These are phyloP conservation scores for Chaetomiaceae sp. DNA, from an alignment of 2,329 filamentous ascomycete genomes.

Conservation along the genomic window DNA sequence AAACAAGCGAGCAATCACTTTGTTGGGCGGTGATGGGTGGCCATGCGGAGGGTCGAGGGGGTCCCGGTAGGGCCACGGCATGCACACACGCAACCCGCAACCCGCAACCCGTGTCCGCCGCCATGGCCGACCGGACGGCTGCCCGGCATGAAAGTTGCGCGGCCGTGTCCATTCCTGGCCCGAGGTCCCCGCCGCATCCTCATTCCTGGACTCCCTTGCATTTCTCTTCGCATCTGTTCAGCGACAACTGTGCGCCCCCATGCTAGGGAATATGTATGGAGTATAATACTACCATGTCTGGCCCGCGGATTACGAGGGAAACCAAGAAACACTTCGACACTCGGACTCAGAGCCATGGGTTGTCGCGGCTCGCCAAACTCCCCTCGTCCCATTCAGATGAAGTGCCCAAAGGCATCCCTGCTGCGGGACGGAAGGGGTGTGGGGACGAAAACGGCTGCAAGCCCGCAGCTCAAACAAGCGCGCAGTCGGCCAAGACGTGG, in stretches of 20 bases:
- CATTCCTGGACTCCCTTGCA: conserved; percentile 1
- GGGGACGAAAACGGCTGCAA: conserved; percentile 7
- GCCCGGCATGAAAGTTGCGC: conserved; percentile 8
- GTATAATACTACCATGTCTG: too few relatives aligned
- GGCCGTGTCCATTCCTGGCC: neutral
- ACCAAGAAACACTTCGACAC: too few relatives aligned
- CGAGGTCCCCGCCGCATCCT: neutral
- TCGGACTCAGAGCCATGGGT: too few relatives aligned
- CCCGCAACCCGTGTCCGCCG: neutral
- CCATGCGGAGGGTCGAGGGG: neutral
- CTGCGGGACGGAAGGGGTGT: conserved; percentile 6
- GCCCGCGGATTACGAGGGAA: too few relatives aligned
- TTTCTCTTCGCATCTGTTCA: neutral
- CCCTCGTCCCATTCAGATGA: neutral
- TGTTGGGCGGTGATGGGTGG: neutral
- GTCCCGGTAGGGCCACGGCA: conserved; percentile 7
- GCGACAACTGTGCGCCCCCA: too few relatives aligned
- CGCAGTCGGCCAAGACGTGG: conserved; percentile 8
- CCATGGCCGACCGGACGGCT: conserved; percentile 8
- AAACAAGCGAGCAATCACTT: conserved; percentile 5
- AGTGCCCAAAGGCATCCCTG: neutral
- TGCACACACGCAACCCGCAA: neutral
- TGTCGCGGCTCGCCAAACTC: too few relatives aligned
- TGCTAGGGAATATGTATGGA: too few relatives aligned
- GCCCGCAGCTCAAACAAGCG: conserved; percentile 4